Evolutionary conservation across 108 stramenopile species (phyloP).

Genomic region (Stephanodiscus minutulus): DNA sequence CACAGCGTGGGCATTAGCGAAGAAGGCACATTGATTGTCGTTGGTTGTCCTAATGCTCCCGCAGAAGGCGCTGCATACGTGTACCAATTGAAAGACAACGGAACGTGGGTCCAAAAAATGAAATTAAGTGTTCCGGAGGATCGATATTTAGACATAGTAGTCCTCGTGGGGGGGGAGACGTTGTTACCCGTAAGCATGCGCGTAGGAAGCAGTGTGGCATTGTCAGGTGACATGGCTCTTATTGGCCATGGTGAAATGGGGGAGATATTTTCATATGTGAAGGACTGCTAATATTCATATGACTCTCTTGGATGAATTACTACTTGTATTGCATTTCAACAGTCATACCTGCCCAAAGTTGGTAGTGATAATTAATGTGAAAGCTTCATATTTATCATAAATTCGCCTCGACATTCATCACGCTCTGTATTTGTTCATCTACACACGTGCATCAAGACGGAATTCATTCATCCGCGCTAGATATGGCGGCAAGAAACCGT

Average conservation of each 20-base stretch:
- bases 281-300: constrained; percentile 27
- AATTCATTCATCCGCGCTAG: neutral
- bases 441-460: neutral
- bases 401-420: neutral
- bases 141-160: constrained; percentile 1
- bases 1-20: constrained; percentile 26
- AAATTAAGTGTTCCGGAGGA: constrained; percentile 19
- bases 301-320: neutral
- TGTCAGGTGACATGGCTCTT: constrained; percentile 12
- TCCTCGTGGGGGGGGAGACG: too few relatives aligned
- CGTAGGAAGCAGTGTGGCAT: constrained; percentile 29
- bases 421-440: neutral
- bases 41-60: constrained; percentile 28
- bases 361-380: too few relatives aligned
- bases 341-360: neutral
- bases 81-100: constrained; percentile 18
- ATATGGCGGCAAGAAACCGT: neutral
- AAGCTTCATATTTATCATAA: constrained; percentile 5
- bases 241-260: constrained; percentile 24
- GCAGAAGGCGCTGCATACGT: constrained; percentile 30
- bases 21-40: constrained; percentile 32
- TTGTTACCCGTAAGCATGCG: too few relatives aligned
- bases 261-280: constrained; percentile 29
- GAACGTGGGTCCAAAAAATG: constrained; percentile 22
- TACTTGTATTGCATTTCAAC: neutral